A percentile compares a stretch with the other conserved stretches of the same genome.
Conservation (phyloP, 2,329 filamentous ascomycete species). For the Clonostachys rhizophaga region DNA sequence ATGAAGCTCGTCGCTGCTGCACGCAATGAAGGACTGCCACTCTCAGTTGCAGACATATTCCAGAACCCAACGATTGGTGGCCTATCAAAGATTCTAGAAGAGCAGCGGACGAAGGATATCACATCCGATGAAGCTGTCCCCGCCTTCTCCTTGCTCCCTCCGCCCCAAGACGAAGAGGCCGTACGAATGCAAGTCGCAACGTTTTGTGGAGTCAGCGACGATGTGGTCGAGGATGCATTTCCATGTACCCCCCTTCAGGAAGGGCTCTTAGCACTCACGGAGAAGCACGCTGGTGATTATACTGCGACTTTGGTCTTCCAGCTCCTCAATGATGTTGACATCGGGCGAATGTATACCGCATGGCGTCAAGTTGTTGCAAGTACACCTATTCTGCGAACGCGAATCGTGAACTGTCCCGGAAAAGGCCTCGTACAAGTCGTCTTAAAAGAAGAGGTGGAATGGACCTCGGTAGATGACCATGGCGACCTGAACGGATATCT, state of each 20-base stretch:
- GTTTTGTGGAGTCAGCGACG: conserved; percentile 18
- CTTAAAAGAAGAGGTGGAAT: no score
- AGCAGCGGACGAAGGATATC: no score
- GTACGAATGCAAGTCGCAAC: conserved; percentile 12
- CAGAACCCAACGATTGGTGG: conserved; percentile 22
- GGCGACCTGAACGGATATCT: conserved; percentile 4
- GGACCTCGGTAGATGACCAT: conserved; percentile 16
- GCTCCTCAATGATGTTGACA: no score
- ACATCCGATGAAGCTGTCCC: no score
- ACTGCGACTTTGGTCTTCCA: neutral
- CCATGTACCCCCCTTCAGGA: conserved; percentile 29
- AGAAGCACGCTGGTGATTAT: conserved; percentile 23
- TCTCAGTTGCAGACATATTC: conserved; percentile 41
- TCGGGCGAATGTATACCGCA: no score
- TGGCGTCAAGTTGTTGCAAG: no score
- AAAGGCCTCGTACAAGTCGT: no score
- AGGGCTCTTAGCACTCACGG: conserved; percentile 27
- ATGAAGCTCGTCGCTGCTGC: conserved; percentile 43
- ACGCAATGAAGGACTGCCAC: conserved; percentile 25
- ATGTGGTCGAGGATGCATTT: conserved; percentile 27
- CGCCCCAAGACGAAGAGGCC: no score
- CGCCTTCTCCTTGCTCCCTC: no score
- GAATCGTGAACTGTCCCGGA: no score
- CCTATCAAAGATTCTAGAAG: no score
- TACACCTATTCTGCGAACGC: no score